Conservation (phyloP, 1,284 basidiomycete species). For the Xerocomus amazonicus region DNA sequence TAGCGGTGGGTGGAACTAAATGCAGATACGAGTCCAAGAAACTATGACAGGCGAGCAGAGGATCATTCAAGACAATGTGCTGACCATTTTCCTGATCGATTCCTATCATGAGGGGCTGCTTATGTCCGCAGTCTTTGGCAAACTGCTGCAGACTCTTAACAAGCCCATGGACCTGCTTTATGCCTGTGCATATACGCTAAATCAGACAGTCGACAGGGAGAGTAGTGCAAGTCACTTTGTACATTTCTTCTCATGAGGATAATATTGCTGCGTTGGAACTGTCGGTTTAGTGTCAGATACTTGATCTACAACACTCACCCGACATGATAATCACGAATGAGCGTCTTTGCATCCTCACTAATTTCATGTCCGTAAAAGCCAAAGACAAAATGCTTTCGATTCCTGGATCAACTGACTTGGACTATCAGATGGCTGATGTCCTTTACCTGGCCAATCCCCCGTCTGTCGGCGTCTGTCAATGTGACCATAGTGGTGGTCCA, state of each 20-base stretch:
- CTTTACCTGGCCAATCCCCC: constrained; percentile 53
- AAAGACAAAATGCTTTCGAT: constrained; percentile 59
- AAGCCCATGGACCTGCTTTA: constrained; percentile 47
- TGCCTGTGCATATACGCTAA: constrained; percentile 36
- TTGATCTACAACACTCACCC: constrained; percentile 37
- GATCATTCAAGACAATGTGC: constrained; percentile 1
- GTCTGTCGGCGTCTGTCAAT: constrained; percentile 40
- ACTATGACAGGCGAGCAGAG: background rate
- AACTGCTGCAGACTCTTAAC: constrained; percentile 49
- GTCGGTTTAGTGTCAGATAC: background rate
- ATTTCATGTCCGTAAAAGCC: constrained; percentile 60
- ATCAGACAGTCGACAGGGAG: background rate
- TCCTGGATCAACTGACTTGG: background rate
- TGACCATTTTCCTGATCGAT: constrained; percentile 71
- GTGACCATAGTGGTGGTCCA: constrained; percentile 15
- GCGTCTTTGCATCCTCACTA: constrained; percentile 49
- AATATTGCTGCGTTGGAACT: constrained; percentile 43
- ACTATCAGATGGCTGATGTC: background rate
- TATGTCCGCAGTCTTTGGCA: constrained; percentile 55
- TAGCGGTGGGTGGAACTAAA: constrained; percentile 44
- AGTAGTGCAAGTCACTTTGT: constrained; percentile 35
- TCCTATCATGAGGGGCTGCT: constrained; percentile 56
- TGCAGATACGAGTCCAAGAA: constrained; percentile 58
- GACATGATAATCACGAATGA: constrained; percentile 60
- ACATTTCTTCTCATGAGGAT: constrained; percentile 70